A percentile compares a stretch with the other conserved stretches of the same genome.
Conservation (phyloP, 768 basidiomycete species). For the Pisolithus albus region DNA sequence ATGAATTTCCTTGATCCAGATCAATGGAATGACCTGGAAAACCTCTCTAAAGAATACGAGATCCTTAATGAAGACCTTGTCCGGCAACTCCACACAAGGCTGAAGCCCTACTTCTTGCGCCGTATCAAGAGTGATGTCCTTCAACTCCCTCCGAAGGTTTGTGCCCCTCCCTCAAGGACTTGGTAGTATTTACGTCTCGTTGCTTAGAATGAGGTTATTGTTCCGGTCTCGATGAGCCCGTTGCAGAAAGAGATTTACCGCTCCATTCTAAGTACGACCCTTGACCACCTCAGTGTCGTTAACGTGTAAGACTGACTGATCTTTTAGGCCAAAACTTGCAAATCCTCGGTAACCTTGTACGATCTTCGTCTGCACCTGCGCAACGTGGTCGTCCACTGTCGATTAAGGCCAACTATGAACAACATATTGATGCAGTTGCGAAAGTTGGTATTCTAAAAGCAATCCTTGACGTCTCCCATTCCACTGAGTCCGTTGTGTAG, state of each 20-base stretch:
- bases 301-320: slow-evolving; percentile 5
- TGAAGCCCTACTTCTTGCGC: slow-evolving; percentile 89
- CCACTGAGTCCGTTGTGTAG: slow-evolving; percentile 29
- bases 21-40: slow-evolving; percentile 71
- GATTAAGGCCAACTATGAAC: slow-evolving; percentile 55
- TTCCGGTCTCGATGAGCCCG: slow-evolving; percentile 82
- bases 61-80: slow-evolving; percentile 76
- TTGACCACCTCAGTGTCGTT: slow-evolving; percentile 11
- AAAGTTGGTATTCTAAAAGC: slow-evolving; percentile 46
- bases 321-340: slow-evolving; percentile 64
- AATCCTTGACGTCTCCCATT: background rate
- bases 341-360: slow-evolving; percentile 53
- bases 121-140: slow-evolving; percentile 91
- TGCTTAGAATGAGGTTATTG: slow-evolving; percentile 78
- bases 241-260: slow-evolving; percentile 86
- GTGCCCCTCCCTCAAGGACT: background rate
- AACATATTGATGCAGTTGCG: slow-evolving; percentile 85
- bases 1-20: slow-evolving; percentile 89
- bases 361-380: slow-evolving; percentile 32
- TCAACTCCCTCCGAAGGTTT: slow-evolving; percentile 85
- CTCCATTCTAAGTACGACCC: slow-evolving; percentile 63
- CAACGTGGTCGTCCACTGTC: slow-evolving; percentile 17
- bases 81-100: slow-evolving; percentile 66
- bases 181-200: slow-evolving; percentile 2
- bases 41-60: slow-evolving; percentile 66